Evolutionary conservation across 108 stramenopile genomes (phyloP), one percentile per base, ranked within the genome.

Genomic region (Cylindrotheca fusiformis): DNA sequence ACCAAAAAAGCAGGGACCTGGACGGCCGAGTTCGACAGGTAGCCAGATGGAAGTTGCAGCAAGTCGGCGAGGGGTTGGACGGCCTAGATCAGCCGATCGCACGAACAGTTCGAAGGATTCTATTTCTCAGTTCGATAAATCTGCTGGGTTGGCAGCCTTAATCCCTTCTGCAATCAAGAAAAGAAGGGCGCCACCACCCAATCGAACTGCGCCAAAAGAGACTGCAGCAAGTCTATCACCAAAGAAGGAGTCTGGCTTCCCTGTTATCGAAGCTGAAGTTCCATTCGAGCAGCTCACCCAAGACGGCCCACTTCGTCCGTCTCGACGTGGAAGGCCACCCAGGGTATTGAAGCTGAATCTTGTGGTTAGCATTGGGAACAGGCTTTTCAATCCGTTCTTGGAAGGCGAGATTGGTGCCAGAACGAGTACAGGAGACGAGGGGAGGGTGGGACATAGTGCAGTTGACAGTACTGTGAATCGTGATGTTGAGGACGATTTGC

Each of bases 281-380:
- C 33, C 41, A 32, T 18, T 33, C 21, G 31, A 44, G 0, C 1
- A 32, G 32, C n/a, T 27, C 31, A 36, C n/a, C 1, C 27, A 31
- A 36, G 52, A 52, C 1, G 49, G 63, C 26, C 48, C 49, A 2
- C 45, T 63, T 14, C 50, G 52, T 6, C 26, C 28, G 19, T 18
- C 22, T 29, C 51, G 63, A 32, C 63, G 63, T 1, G 63, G 63
- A n/a, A 28, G 63, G 19, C 63, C 63, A 36, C 63, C 63, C 5
- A 29, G 32, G 48, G 23, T 2, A 0, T 20, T 63, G 20, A 32
- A 63, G 1, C 25, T 63, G 4, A 20, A 14, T 0, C 36, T 29
- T 23, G 48, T 28, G 2, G 4, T 63, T 23, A 12, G 22, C 17
- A 32, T 63, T 21, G 52, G 27, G 8, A 51, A 51, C 1, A 27